Base-by-base conservation (phyloP, 305 asterid species). In the Fraxinus xanthoxyloides region DNA sequence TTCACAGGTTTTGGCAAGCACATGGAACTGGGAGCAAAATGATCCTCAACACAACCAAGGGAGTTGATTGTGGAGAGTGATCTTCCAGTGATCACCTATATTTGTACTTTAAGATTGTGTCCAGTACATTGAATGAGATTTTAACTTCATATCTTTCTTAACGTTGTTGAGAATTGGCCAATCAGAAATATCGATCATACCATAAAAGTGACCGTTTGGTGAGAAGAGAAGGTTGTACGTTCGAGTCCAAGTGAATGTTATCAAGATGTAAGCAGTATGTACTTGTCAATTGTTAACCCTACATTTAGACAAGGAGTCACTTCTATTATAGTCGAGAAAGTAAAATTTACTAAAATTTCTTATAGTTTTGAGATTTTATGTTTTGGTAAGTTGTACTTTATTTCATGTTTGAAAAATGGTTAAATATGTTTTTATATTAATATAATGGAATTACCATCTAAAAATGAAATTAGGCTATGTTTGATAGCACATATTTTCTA, bases 11-110 rank as follows among this genome's bases (percentile, higher is more conserved):
- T n/a, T 79, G 87, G 85, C 88, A 51, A 87, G 91, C 84, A 70
- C 88, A 24, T 85, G 94, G 84, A 84, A 87, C 35, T 92, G 95
- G 93, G 92, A 91, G 86, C 92, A 87, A 46, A 46, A 79, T 90
- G 82, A 84, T 92, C 79, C 67, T 89, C 35, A 84, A 85, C 85
- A 83, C 91, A 0, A 80, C 86, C 17, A 85, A 88, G 3, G 85
- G 88, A 73, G 90, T 85, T 5, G 73, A 30, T 87, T 38, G 77
- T 77, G 24, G 89, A 86, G 21, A 88, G 84, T 3, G 67, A 86
- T 61, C 89, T 28, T 85, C 87, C 23, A 91, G 90, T 67, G 54
- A 43, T 43, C 54, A 3, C 19, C 19, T 15, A 48, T 15, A 15
- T 48, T 15, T 13, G 19, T 48, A 48, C 59, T 48, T 48, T 48